Conservation (phyloP, 148 eudicot species). For the Rheum nobile region DNA sequence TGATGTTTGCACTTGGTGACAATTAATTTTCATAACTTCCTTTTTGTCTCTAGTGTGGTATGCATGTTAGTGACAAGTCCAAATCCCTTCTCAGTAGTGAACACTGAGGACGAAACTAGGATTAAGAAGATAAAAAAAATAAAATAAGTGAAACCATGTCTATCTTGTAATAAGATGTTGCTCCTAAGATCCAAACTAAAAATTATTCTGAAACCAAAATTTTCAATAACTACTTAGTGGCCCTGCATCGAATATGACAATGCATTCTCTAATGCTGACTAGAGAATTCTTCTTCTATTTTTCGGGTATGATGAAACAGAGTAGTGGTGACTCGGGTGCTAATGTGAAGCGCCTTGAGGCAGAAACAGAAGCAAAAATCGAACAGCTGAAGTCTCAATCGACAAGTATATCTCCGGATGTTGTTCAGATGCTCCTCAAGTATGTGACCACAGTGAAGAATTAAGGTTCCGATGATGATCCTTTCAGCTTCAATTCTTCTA, state of each 20-base stretch:
- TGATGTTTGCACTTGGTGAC: not conserved
- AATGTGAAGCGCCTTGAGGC: slow-evolving; percentile 89
- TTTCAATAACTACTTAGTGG: not conserved
- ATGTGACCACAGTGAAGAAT: slow-evolving; percentile 67
- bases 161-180: not conserved
- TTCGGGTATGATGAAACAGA: slow-evolving; percentile 28
- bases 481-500: not conserved
- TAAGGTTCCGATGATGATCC: slow-evolving; percentile 6
- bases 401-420: slow-evolving; percentile 63
- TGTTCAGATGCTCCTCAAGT: slow-evolving; percentile 79
- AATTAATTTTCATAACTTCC: not conserved
- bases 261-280: not conserved
- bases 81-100: not conserved
- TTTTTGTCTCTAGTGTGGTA: not conserved
- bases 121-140: not conserved
- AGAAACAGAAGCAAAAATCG: slow-evolving; percentile 70
- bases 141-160: too few species aligned
- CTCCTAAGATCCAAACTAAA: not conserved
- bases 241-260: not conserved
- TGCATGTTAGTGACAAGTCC: not conserved
- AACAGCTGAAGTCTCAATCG: slow-evolving; percentile 54
- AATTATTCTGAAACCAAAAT: not conserved
- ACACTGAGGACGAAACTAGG: not conserved
- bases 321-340: slow-evolving; percentile 94
- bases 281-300: not conserved